A percentile compares a stretch with the other conserved stretches of the same genome.
These are phyloP conservation scores for Omphalea diandra DNA, from an alignment of 441 rosid genomes.

Conservation along the genomic window DNA sequence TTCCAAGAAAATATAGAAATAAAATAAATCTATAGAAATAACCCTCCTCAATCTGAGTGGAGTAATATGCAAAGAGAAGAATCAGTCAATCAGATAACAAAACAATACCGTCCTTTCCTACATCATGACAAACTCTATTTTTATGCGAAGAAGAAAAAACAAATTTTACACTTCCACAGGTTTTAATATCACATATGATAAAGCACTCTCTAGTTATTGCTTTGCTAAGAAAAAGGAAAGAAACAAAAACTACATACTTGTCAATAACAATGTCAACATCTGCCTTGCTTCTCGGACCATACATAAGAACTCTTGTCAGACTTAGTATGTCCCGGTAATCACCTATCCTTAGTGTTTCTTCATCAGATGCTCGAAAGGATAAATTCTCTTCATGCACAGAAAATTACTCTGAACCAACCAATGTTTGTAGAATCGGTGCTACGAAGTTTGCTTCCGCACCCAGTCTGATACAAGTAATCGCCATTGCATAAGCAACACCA, in stretches of 20 bases:
- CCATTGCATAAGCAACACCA: constrained; percentile 95
- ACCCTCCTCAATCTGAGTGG: neutral
- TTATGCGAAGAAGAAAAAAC: neutral
- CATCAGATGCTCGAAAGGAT: constrained; percentile 57
- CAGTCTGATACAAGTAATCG: constrained; percentile 76
- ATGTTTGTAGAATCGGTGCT: constrained; percentile 29
- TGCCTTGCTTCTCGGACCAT: constrained; percentile 96
- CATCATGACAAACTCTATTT: neutral
- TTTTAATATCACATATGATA: constrained; percentile 5
- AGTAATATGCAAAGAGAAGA: neutral
- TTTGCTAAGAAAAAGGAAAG: neutral
- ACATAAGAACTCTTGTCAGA: constrained; percentile 87
- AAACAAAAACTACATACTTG: constrained; percentile 38
- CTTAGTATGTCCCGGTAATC: constrained; percentile 96
- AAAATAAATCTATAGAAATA: neutral
- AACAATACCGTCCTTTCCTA: neutral
- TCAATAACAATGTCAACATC: constrained; percentile 78
- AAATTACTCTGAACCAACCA: constrained; percentile 29
- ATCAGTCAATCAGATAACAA: neutral
- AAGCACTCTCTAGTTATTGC: neutral
- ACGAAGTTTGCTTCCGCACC: constrained; percentile 50
- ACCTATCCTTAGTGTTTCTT: constrained; percentile 81
- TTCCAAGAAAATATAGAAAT: neutral
- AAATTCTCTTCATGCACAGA: constrained; percentile 42
- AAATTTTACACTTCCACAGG: neutral